phyloP scores from a whole-genome alignment of 1,284 basidiomycete species.

The Puccinia brachypodii region DNA sequence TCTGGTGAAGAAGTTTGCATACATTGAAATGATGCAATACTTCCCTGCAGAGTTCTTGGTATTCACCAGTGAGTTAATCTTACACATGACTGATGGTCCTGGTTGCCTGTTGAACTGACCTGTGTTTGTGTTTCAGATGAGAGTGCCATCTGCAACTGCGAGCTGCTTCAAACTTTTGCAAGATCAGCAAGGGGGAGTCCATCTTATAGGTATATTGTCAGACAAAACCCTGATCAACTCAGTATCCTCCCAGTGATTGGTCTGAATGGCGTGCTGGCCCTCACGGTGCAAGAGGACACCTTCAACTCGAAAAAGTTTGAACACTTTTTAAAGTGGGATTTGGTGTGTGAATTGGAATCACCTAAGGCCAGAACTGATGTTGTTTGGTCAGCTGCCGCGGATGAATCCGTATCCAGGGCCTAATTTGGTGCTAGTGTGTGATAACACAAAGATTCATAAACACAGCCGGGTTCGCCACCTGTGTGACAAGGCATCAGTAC shows the following conservation, averaged over 20 bases:
- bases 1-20: neutral
- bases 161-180: neutral
- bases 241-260: neutral
- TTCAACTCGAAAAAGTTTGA: slow-evolving; percentile 5
- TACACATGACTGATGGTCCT: neutral
- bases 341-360: neutral
- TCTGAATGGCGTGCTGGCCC: neutral
- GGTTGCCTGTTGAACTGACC: neutral
- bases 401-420: neutral
- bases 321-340: slow-evolving; percentile 4
- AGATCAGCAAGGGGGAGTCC: neutral
- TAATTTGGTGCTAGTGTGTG: neutral
- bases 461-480: neutral
- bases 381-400: neutral
- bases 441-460: neutral
- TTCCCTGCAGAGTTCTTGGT: neutral
- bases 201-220: neutral
- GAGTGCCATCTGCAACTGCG: neutral
- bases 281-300: neutral
- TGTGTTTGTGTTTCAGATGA: neutral
- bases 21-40: neutral
- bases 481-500: neutral
- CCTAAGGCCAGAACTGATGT: neutral
- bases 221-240: neutral
- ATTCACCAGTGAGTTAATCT: slow-evolving; percentile 1